Base-by-base conservation (phyloP, 1,139 yeast species). In the Nakaseomyces uthaithaninus region DNA sequence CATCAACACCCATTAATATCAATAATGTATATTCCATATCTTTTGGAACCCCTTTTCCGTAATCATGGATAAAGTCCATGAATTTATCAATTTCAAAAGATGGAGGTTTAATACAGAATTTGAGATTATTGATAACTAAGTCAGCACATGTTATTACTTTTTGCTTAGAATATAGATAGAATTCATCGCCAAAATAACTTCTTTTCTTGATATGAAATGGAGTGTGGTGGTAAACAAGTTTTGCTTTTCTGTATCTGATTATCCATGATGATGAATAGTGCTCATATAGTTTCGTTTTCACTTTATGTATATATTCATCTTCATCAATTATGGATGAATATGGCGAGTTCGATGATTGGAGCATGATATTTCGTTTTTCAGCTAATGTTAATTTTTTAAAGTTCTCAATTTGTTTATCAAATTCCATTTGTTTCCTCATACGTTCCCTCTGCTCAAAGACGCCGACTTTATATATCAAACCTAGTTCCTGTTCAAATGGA, bases 401-500 rank as follows among this genome's bases (percentile, higher is more conserved):
- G 7, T 26, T 36, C 7, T 25, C 34, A 9, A 41, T 38, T 23
- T 50, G 50, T 16, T 50, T 57, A 25, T 78, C 77, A 51, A 81
- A 77, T 4, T 74, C 63, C n/a, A 63, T 59, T 33, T 67, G 57
- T 49, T 78, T 75, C 42, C 79, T 84, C 34, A 76, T 42, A 38
- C 95, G 63, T 41, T 72, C 71, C 38, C 74, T 64, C 52, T 81
- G 93, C 50, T 84, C 95, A 3, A 75, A 63, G 37, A 69, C 53
- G 1, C 94, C 94, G 12, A 82, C 68, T 51, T 80, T 85, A 56
- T 71, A 82, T 27, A 82, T 80, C 66, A 83, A 68, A 11, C 75
- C 76, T 38, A 87, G 62, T 49, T 83, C 83, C n/a, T 78, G 66
- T 59, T 87, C 96, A 60, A 87, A 86, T 2, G 87, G 83, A 60